Base-by-base conservation (phyloP, 2,329 filamentous ascomycete genomes). In the Aspergillus proliferans region DNA sequence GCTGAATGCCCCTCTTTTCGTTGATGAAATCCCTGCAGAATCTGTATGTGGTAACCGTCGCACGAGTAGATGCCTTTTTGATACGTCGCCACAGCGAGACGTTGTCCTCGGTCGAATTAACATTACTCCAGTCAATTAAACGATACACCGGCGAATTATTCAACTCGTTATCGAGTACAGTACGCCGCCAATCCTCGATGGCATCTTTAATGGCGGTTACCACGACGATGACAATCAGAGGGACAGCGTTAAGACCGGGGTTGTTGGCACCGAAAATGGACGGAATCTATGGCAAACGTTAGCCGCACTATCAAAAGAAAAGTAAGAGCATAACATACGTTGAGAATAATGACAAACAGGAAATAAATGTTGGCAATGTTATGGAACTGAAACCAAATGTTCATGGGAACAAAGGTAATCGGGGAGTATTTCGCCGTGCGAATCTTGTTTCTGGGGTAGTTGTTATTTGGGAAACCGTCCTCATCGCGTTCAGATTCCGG, bases 331-430 rank as follows among this genome's bases (percentile, higher is more conserved):
- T 30, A 12, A 80, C 91, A 78, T 85, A 97, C 93, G 63, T 86
- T 85, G 52, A 98, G 80, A 65, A 98, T 95, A 66, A 96, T 91
- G 61, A 92, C 81, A 73, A 97, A 96, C 59, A 97, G 77, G 79
- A 98, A 98, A 74, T 97, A 98, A 47, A 97, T 86, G 70, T 98
- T 98, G 65, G 93, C 93, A 62, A 98, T 86, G 65, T 97, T 97
- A 72, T 98, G 92, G 66, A 98, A 97, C 71, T 98, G 94, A 57
- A 95, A 88, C 83, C 86, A 98, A 64, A 98, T 67, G 71, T 98
- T 97, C 75, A 97, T 97, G 12, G 93, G 93, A 24, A 98, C 71
- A 71, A 98, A 98, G 52, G 88, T 95, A 55, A 98, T 71, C 7
- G 94, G 86, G 6, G 93, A 98, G 70, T 98, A 98, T 72, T 97